A percentile compares a stretch with the other conserved stretches of the same genome.
phyloP scores from a whole-genome alignment of 495 filamentous ascomycete genomes.

The Friedmanniomyces simplex region DNA sequence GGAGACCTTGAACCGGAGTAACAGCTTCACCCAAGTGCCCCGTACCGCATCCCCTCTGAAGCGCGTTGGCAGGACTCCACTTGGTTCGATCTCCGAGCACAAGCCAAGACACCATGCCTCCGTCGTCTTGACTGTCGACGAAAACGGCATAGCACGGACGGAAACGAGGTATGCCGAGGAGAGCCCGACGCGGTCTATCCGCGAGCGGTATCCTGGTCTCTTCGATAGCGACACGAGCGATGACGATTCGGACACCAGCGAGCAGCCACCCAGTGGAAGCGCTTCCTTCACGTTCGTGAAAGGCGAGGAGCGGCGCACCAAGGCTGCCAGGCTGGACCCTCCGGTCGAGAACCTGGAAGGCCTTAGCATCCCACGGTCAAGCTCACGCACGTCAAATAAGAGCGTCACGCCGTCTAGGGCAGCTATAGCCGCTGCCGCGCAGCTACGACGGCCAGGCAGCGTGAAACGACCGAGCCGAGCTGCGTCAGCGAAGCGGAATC shows the following conservation, averaged over 20 bases:
- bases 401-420: slow-evolving; percentile 15
- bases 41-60: slow-evolving; percentile 25
- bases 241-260: slow-evolving; percentile 25
- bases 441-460: slow-evolving; percentile 15
- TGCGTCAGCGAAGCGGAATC: background rate
- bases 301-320: slow-evolving; percentile 20
- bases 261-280: slow-evolving; percentile 21
- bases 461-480: slow-evolving; percentile 3
- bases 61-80: slow-evolving; percentile 11
- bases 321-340: slow-evolving; percentile 27
- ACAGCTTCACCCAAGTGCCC: slow-evolving; percentile 4
- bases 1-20: slow-evolving; percentile 2
- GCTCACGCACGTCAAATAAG: slow-evolving; percentile 23
- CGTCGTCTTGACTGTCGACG: slow-evolving; percentile 29
- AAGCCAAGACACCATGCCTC: slow-evolving; percentile 25
- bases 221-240: slow-evolving; percentile 28
- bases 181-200: slow-evolving; percentile 19
- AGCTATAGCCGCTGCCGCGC: slow-evolving; percentile 15
- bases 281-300: slow-evolving; percentile 28
- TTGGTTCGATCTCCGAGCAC: slow-evolving; percentile 25
- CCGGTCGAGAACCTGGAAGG: slow-evolving; percentile 25
- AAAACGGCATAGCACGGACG: slow-evolving; percentile 30
- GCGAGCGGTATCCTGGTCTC: slow-evolving; percentile 26
- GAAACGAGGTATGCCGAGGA: slow-evolving; percentile 25
- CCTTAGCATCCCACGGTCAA: slow-evolving; percentile 22